Conservation (phyloP, 106 monocot species). For the Gastrodia elata region DNA sequence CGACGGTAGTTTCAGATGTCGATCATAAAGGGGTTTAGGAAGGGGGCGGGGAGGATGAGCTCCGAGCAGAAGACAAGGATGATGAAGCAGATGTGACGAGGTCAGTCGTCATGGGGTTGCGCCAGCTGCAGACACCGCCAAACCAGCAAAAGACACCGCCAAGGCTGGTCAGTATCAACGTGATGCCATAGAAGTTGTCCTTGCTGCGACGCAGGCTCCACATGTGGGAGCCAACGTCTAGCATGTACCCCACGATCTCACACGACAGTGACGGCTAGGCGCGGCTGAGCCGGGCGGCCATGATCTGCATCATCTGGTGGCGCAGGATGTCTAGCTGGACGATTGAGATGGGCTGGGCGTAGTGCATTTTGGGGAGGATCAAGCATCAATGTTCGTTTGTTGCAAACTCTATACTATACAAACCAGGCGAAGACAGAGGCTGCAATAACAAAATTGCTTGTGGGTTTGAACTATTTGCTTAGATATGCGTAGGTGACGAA, state of each 20-base stretch:
- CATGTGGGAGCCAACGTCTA: slow-evolving; percentile 50
- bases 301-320: slow-evolving; percentile 46
- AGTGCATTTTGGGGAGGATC: slow-evolving; percentile 59
- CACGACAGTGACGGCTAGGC: slow-evolving; percentile 39
- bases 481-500: background rate
- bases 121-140: slow-evolving; percentile 35
- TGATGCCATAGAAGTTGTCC: slow-evolving; percentile 48
- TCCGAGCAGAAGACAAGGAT: slow-evolving; percentile 50
- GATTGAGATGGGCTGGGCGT: slow-evolving; percentile 42
- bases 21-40: slow-evolving; percentile 48
- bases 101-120: slow-evolving; percentile 39
- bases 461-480: slow-evolving; percentile 7
- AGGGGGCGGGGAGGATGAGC: slow-evolving; percentile 41
- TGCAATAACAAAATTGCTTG: slow-evolving; percentile 29
- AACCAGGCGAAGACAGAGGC: slow-evolving; percentile 62
- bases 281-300: slow-evolving; percentile 29
- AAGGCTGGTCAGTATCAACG: slow-evolving; percentile 26
- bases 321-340: slow-evolving; percentile 29
- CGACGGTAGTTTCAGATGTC: slow-evolving; percentile 45
- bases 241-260: slow-evolving; percentile 51
- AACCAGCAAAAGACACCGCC: slow-evolving; percentile 21
- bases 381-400: slow-evolving; percentile 38
- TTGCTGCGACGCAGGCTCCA: slow-evolving; percentile 47
- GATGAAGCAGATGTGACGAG: slow-evolving; percentile 39
- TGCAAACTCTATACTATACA: slow-evolving; percentile 75